Evolutionary conservation across 2,329 filamentous ascomycete genomes (phyloP).

Genomic region (Biscogniauxia mediterranea): DNA sequence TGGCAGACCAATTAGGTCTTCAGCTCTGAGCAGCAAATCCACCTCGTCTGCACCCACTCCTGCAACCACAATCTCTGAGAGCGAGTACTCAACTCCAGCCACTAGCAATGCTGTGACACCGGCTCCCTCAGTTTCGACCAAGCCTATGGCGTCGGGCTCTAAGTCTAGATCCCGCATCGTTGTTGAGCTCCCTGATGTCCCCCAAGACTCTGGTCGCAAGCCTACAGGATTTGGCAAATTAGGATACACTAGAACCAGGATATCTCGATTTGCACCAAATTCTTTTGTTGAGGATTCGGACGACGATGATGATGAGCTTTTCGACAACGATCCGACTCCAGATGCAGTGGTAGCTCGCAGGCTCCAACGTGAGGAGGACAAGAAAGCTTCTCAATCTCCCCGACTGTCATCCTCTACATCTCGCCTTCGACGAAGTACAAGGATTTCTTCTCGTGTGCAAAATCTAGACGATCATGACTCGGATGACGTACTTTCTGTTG

Average conservation of each 20-base stretch:
- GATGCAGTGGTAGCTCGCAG: conserved; percentile 17
- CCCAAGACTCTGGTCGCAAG: conserved; percentile 44
- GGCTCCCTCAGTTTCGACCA: conserved; percentile 26
- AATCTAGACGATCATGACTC: background rate
- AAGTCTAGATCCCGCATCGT: conserved; percentile 24
- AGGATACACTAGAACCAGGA: conserved; percentile 16
- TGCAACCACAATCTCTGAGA: conserved; percentile 28
- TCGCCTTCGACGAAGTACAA: conserved; percentile 9
- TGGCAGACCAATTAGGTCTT: conserved; percentile 30
- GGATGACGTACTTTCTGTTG: conserved; percentile 4
- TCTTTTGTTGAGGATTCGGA: conserved; percentile 33
- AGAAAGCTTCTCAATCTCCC: conserved; percentile 5
- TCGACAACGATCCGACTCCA: conserved; percentile 25
- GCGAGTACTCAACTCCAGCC: conserved; percentile 42
- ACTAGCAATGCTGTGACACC: conserved; percentile 44
- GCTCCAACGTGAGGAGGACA: conserved; percentile 28
- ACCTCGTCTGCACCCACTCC: conserved; percentile 37
- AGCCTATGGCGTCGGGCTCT: conserved; percentile 11
- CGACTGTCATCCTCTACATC: conserved; percentile 6
- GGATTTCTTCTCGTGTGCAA: background rate
- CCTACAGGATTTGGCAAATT: conserved; percentile 14
- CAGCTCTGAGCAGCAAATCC: conserved; percentile 28
- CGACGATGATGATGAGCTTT: conserved; percentile 25
- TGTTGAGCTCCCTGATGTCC: conserved; percentile 36
- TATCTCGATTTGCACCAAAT: conserved; percentile 22